These are phyloP conservation scores for Silene coronaria DNA, from an alignment of 179 eudicot species.

Conservation along the genomic window DNA sequence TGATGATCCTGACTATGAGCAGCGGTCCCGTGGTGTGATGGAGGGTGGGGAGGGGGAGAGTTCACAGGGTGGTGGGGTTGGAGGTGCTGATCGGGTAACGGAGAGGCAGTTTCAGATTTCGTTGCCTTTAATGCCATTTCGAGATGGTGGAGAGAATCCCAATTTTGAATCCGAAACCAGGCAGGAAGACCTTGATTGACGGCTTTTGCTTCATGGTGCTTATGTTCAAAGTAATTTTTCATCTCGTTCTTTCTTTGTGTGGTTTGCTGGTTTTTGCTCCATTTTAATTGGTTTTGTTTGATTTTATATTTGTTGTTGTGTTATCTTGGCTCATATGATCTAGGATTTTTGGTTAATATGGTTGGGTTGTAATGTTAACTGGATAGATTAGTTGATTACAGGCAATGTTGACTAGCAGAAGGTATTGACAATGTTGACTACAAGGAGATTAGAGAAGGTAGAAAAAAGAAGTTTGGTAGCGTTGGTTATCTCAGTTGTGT, in stretches of 20 bases:
- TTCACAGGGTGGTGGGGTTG: constrained; percentile 6
- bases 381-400: background rate
- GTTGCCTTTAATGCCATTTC: constrained; percentile 49
- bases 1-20: constrained; percentile 71
- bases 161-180: constrained; percentile 34
- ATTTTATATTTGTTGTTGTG: background rate
- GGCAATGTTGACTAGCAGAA: background rate
- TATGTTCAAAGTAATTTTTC: background rate
- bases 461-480: background rate
- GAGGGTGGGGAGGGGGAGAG: constrained; percentile 6
- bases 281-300: background rate
- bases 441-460: background rate
- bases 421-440: background rate
- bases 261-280: background rate
- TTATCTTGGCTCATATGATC: background rate
- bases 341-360: background rate
- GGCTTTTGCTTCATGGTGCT: constrained; percentile 10
- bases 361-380: background rate
- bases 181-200: constrained; percentile 42
- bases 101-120: constrained; percentile 61
- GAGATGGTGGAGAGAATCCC: constrained; percentile 26
- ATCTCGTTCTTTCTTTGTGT: background rate
- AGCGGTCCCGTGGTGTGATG: constrained; percentile 15
- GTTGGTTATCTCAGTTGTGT: background rate
- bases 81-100: constrained; percentile 28